Evolutionary conservation across 2,329 filamentous ascomycete species (phyloP), one percentile per base, ranked within the genome.

Genomic region (Whalleya microplaca): DNA sequence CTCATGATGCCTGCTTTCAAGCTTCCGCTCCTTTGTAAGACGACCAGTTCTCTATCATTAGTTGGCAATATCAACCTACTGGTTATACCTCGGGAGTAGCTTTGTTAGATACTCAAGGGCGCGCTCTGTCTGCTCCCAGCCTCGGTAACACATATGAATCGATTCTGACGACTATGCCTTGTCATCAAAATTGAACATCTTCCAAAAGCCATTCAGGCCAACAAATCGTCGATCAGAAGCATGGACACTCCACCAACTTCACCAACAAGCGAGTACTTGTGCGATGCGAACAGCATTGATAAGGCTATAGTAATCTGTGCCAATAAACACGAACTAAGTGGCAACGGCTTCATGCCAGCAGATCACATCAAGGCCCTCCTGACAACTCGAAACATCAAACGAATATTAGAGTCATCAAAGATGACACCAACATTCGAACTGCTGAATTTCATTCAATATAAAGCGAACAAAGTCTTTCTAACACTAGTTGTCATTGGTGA

Each of bases 381-480:
- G 10, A 40, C 21, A 2, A 21, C n/a, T 6, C 21, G 21, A 40
- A 41, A 21, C 6, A 40, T 41, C 19, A 21, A 14, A 45, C 9
- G 2, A 19, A 41, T 27, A 10, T 37, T 54, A 16, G 41, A 23
- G n/a, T 21, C 32, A n/a, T 51, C 10, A n/a, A n/a, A 51, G 12
- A 21, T 47, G 21, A 18, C 8, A 12, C 14, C 21, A 9, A 40
- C 32, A 14, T 9, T 37, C 7, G 14, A 6, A 7, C 43, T 51
- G 12, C 2, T 45, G 20, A 29, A 56, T 8, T 48, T 48, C 18
- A 23, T 50, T 19, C 29, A 29, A 4, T 8, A 47, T 12, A 47
- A 27, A 45, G 45, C 41, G 2, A 42, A 14, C 5, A 51, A 19
- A 21, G 42, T 48, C 10, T 51, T 56, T 12, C 37, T 56, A 32